Conservation (phyloP, 2,329 filamentous ascomycete species). For the Colletotrichum spinosum region DNA sequence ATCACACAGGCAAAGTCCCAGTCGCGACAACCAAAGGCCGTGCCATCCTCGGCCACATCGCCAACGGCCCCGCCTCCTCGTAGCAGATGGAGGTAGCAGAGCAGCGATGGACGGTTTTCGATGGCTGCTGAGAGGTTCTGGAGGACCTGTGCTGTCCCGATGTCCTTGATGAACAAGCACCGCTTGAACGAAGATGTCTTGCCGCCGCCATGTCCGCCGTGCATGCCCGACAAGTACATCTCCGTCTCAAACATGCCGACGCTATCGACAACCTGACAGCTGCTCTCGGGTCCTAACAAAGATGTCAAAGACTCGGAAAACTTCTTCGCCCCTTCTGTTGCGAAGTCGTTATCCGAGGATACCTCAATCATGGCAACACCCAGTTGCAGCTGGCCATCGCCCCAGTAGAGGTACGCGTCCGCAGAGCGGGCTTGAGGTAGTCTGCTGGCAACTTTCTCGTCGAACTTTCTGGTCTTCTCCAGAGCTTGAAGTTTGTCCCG, state of each 20-base stretch:
- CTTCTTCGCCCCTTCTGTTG: no score
- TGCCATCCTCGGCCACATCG: constrained; percentile 56
- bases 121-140: constrained; percentile 58
- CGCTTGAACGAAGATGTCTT: constrained; percentile 75
- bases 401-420: constrained; percentile 68
- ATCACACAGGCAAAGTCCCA: constrained; percentile 75
- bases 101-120: constrained; percentile 58
- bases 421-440: constrained; percentile 59
- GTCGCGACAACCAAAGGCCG: constrained; percentile 72
- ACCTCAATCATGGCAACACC: constrained; percentile 63
- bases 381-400: constrained; percentile 57
- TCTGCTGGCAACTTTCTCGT: constrained; percentile 49
- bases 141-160: constrained; percentile 50
- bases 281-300: constrained; percentile 49
- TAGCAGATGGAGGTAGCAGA: constrained; percentile 72
- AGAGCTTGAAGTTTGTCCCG: constrained; percentile 45
- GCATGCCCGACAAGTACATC: constrained; percentile 71
- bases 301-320: not conserved
- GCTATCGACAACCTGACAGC: constrained; percentile 54
- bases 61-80: constrained; percentile 67
- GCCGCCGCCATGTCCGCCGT: constrained; percentile 66
- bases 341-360: constrained; percentile 38
- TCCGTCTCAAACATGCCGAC: constrained; percentile 67
- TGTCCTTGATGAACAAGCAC: constrained; percentile 68
- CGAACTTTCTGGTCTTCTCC: constrained; percentile 53